These are phyloP conservation scores for Diatrype stigma DNA, from an alignment of 2,329 filamentous ascomycete species.

Conservation along the genomic window DNA sequence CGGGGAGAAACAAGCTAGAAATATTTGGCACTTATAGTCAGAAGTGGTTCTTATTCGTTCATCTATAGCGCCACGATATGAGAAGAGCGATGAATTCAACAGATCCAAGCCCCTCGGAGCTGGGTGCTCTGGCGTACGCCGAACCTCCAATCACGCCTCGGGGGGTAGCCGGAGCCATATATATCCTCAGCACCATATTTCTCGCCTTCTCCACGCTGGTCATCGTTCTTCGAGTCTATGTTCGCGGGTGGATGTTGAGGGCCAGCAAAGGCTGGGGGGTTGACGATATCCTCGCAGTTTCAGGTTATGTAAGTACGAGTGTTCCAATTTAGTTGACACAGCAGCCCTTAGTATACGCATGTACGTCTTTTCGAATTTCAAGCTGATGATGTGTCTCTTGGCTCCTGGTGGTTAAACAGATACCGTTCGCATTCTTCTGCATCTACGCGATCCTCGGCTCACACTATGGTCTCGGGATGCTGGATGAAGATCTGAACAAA, in stretches of 20 bases:
- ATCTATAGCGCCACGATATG: background rate
- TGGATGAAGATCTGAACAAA: background rate
- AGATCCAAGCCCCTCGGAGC: background rate
- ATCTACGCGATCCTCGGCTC: background rate
- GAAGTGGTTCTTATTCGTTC: background rate
- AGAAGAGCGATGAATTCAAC: background rate
- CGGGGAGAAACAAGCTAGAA: background rate
- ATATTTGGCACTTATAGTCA: background rate
- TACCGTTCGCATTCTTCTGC: background rate
- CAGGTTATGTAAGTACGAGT: background rate
- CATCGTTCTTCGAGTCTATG: background rate
- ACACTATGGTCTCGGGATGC: background rate
- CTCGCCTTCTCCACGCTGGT: background rate
- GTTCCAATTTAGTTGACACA: background rate
- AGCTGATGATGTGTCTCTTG: no score
- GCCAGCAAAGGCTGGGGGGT: background rate
- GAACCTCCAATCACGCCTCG: conserved; percentile 9
- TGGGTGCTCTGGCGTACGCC: background rate
- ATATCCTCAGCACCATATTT: background rate
- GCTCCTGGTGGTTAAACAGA: background rate
- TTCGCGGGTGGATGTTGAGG: background rate
- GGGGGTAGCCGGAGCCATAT: background rate
- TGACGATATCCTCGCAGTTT: background rate
- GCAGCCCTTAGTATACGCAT: background rate
- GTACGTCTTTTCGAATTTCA: no score